Evolutionary conservation across 352 stramenopile species (phyloP).

Genomic region (Phytophthora pseudosyringae): DNA sequence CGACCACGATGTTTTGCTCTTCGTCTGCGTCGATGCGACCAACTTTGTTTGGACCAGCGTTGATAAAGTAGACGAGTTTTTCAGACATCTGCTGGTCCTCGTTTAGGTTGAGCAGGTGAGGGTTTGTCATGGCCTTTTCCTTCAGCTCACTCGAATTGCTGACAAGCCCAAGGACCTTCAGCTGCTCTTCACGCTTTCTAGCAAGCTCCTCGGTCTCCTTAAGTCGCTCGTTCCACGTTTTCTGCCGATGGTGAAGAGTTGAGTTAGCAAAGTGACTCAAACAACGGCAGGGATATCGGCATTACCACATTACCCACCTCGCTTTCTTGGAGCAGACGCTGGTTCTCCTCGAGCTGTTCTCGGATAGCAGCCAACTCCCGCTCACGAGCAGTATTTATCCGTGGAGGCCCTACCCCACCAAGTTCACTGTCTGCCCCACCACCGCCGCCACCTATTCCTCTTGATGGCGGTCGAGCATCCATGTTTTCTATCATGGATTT

Average conservation of each 20-base stretch:
- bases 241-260: slow-evolving; percentile 33
- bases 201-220: slow-evolving; percentile 87
- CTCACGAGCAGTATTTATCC: slow-evolving; percentile 56
- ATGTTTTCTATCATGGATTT: slow-evolving; percentile 79
- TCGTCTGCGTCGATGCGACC: slow-evolving; percentile 68
- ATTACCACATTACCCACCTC: slow-evolving; percentile 44
- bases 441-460: slow-evolving; percentile 31
- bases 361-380: slow-evolving; percentile 64
- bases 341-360: slow-evolving; percentile 82
- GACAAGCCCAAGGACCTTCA: slow-evolving; percentile 71
- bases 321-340: slow-evolving; percentile 75
- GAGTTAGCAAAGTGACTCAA: not conserved
- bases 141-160: slow-evolving; percentile 68
- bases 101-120: slow-evolving; percentile 87
- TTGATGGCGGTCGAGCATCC: slow-evolving; percentile 56
- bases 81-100: slow-evolving; percentile 89
- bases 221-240: slow-evolving; percentile 81
- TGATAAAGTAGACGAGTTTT: slow-evolving; percentile 84
- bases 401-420: slow-evolving; percentile 19
- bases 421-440: slow-evolving; percentile 35
- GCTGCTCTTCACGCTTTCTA: slow-evolving; percentile 78
- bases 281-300: not conserved
- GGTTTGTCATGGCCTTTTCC: slow-evolving; percentile 62
- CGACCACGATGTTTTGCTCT: slow-evolving; percentile 81
- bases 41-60: slow-evolving; percentile 60